These are phyloP conservation scores for Paraconiothyrium brasiliense DNA, from an alignment of 2,329 filamentous ascomycete genomes.

Conservation along the genomic window DNA sequence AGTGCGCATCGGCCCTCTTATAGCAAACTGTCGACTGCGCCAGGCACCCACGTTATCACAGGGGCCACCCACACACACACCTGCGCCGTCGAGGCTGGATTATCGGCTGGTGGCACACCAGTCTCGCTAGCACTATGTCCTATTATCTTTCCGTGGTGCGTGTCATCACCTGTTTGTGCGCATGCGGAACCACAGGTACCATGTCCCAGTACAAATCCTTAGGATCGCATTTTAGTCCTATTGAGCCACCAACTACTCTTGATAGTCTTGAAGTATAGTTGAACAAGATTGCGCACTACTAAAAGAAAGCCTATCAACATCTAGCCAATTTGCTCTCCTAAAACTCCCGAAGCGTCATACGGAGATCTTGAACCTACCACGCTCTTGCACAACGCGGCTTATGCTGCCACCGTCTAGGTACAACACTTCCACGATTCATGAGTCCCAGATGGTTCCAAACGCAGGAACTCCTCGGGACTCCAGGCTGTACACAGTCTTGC, in stretches of 20 bases:
- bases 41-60: conserved; percentile 16
- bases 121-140: neutral
- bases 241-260: neutral
- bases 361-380: too few species aligned
- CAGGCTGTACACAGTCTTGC: conserved; percentile 13
- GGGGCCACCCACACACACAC: conserved; percentile 8
- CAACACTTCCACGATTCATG: neutral
- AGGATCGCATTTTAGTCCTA: neutral
- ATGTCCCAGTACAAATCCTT: too few species aligned
- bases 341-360: too few species aligned
- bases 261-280: neutral
- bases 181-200: too few species aligned
- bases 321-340: too few species aligned
- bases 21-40: conserved; percentile 2
- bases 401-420: neutral
- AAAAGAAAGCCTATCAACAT: neutral
- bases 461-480: neutral
- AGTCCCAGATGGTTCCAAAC: conserved; percentile 6
- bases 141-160: too few species aligned
- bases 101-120: neutral
- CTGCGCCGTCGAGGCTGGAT: neutral
- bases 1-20: conserved; percentile 11
- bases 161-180: too few species aligned
- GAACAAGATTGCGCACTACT: neutral
- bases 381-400: too few species aligned